Percentiles rank a stretch among this genome's conserved stretches.
Conservation (phyloP, 768 basidiomycete genomes). For the Clavulina sp. region DNA sequence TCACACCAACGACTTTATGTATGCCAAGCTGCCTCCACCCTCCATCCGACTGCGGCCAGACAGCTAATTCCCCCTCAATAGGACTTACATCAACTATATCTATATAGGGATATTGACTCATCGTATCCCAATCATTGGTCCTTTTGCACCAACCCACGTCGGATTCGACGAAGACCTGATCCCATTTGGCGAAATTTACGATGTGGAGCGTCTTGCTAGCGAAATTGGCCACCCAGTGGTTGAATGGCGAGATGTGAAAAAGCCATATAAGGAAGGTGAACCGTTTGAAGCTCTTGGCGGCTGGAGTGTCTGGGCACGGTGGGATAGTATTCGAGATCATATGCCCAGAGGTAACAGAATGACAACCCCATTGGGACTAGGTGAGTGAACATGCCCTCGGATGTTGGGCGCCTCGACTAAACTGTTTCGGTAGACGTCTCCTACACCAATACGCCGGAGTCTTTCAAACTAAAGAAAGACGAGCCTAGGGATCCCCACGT, state of each 20-base stretch:
- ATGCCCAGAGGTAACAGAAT: constrained; percentile 1
- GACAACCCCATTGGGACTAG: constrained; percentile 16
- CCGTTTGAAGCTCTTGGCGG: constrained; percentile 22
- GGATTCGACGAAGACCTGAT: constrained; percentile 19
- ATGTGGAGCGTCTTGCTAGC: constrained; percentile 33
- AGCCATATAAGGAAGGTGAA: constrained; percentile 13
- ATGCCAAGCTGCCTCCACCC: background rate
- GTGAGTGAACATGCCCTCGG: too few species aligned
- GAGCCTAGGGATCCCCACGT: constrained; percentile 1
- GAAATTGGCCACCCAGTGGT: constrained; percentile 30
- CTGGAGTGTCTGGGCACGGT: constrained; percentile 26
- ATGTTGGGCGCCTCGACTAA: too few species aligned
- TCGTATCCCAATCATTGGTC: constrained; percentile 39
- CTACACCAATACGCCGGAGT: constrained; percentile 17
- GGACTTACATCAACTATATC: constrained; percentile 48
- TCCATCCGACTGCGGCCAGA: background rate
- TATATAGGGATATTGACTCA: constrained; percentile 38
- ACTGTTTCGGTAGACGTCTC: constrained; percentile 12
- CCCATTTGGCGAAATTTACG: constrained; percentile 42
- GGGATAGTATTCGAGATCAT: constrained; percentile 4
- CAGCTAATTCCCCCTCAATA: constrained; percentile 30
- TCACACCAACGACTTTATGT: constrained; percentile 2
- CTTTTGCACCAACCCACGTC: constrained; percentile 32
- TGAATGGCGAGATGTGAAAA: constrained; percentile 50
- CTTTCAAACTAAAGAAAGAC: background rate